Evolutionary conservation across 371 early-diverging fungal species (phyloP), one percentile per base, ranked within the genome.

Genomic region (Mucor indicus): DNA sequence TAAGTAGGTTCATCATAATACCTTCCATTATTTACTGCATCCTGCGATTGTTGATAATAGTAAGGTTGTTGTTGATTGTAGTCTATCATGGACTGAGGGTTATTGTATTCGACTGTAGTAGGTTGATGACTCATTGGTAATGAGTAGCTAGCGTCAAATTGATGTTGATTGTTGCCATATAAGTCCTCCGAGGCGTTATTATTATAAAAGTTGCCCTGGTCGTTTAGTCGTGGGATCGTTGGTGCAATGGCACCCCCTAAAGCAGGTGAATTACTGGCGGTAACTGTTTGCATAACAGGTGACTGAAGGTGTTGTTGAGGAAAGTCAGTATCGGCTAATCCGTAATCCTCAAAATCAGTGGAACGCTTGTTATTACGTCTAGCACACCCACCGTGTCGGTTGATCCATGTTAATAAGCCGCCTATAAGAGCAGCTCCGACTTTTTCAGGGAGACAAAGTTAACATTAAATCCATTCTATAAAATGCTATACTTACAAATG

Each of bases 341-440:
- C 74, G 59, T 62, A 73, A 38, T 69, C 74, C 33, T 73, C 65
- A 45, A 67, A 73, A 27, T 69, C 67, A 8, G 52, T 46, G 5
- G 59, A 47, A 46, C 54, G 54, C 17, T 63, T 62, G 3, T 43
- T 44, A 5, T 51, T 50, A 19, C 50, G 52, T 17, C 59, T 48
- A n/a, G 64, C 59, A 27, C 67, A 69, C 29, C 69, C 67, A 31
- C 66, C 64, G 31, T 57, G 64, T 41, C 69, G 44, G 48, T 64
- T 73, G 20, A 67, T 27, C 42, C 53, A 69, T 16, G 63, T 62
- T 13, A 73, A 33, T 15, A 60, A 20, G 30, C 69, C 69, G 17
- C 60, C 64, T 38, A 73, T 45, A 17, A 69, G 37, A 23, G 74
- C 74, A 38, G 67, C 35, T 27, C 74, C 74, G 19, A 69, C 74